A percentile compares a stretch with the other conserved stretches of the same genome.
These are phyloP conservation scores for Eucalyptus paniculata DNA, from an alignment of 345 rosid genomes.

Conservation along the genomic window DNA sequence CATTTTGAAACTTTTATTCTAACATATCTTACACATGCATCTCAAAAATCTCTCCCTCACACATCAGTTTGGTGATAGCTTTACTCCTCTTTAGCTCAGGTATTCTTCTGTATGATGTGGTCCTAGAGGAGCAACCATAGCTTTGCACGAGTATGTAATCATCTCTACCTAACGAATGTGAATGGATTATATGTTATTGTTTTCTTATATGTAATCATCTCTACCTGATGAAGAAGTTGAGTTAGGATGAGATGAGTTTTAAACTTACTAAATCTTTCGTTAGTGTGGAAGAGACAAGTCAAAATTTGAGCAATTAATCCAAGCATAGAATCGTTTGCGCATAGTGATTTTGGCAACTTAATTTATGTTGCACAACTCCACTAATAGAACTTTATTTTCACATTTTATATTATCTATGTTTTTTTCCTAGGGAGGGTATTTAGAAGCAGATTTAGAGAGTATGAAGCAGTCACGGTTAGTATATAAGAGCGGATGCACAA, in stretches of 20 bases:
- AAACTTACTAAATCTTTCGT: neutral
- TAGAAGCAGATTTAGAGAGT: neutral
- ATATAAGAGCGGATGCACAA: neutral
- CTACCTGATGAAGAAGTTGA: neutral
- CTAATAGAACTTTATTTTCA: neutral
- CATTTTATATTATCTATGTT: neutral
- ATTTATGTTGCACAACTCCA: neutral
- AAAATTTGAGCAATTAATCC: neutral
- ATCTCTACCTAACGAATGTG: neutral
- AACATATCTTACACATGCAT: too few species aligned
- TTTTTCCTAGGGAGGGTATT: neutral
- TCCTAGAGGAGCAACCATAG: neutral
- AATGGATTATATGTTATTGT: neutral
- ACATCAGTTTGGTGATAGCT: too few species aligned
- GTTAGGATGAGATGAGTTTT: neutral
- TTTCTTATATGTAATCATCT: neutral
- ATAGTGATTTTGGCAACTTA: neutral
- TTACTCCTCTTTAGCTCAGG: too few species aligned
- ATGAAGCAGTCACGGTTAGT: neutral
- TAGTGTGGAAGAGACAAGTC: neutral
- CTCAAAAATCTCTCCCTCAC: too few species aligned
- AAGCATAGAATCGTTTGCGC: neutral
- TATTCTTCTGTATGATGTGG: neutral
- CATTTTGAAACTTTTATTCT: too few species aligned
- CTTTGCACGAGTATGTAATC: neutral